Conservation (phyloP, 2,329 filamentous ascomycete species). For the Clarireedia sp. region DNA sequence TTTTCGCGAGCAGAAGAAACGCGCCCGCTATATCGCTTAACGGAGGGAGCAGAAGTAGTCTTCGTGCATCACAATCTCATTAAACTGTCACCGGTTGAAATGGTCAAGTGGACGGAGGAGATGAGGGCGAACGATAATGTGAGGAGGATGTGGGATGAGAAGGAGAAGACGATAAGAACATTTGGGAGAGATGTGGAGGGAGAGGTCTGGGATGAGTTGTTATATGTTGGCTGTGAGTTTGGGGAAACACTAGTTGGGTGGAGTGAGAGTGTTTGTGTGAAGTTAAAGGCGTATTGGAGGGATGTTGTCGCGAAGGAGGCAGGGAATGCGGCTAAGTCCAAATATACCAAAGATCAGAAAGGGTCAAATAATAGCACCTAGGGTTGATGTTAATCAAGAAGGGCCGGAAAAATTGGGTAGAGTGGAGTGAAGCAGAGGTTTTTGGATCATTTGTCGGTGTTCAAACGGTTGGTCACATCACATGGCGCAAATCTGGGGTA, state of each 20-base stretch:
- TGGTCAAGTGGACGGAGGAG: not conserved
- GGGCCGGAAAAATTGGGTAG: too few relatives aligned
- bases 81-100: slow-evolving; percentile 2
- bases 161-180: not conserved
- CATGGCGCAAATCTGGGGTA: too few relatives aligned
- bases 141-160: slow-evolving; percentile 7
- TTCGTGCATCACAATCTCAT: slow-evolving; percentile 9
- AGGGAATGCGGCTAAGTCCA: not conserved
- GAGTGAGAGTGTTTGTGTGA: not conserved
- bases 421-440: too few relatives aligned
- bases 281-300: not conserved
- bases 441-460: too few relatives aligned
- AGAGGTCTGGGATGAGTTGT: slow-evolving; percentile 3
- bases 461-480: too few relatives aligned
- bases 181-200: slow-evolving; percentile 9
- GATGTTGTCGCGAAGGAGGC: not conserved
- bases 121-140: not conserved
- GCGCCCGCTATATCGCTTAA: not conserved
- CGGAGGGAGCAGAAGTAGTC: not conserved
- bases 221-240: slow-evolving; percentile 2
- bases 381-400: too few relatives aligned
- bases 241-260: not conserved
- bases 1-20: not conserved
- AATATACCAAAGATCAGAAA: too few relatives aligned
- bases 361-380: too few relatives aligned